A percentile compares a stretch with the other conserved stretches of the same genome.
Evolutionary conservation across 2,329 filamentous ascomycete genomes (phyloP).

Genomic region (Diaporthe capsici): DNA sequence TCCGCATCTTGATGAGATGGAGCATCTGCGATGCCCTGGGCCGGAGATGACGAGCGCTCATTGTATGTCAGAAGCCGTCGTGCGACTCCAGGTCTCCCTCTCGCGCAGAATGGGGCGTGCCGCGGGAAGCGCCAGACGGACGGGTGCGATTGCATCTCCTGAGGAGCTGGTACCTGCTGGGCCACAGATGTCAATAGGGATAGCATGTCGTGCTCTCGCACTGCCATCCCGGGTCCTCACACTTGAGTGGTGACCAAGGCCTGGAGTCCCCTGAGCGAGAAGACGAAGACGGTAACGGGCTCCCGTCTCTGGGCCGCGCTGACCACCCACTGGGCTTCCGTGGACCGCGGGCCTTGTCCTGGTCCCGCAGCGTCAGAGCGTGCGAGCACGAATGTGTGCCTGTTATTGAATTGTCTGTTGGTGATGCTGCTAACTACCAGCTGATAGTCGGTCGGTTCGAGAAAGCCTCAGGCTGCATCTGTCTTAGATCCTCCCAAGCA

Average conservation of each 20-base stretch:
- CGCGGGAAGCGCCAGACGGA: conserved; percentile 32
- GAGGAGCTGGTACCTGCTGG: not conserved
- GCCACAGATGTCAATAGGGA: conserved; percentile 1
- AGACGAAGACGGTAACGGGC: conserved; percentile 33
- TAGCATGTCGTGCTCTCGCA: conserved; percentile 8
- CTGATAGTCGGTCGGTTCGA: not conserved
- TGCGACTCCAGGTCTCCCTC: conserved; percentile 22
- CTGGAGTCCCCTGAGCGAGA: conserved; percentile 5
- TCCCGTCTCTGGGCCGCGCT: conserved; percentile 36
- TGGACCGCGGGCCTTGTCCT: conserved; percentile 42
- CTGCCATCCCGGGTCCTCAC: conserved; percentile 25
- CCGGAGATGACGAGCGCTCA: not conserved
- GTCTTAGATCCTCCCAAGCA: conserved; percentile 28
- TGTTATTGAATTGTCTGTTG: not conserved
- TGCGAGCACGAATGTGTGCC: conserved; percentile 5
- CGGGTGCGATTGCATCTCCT: conserved; percentile 1
- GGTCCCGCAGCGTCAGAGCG: conserved; percentile 12
- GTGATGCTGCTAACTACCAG: not conserved
- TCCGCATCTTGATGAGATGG: not conserved
- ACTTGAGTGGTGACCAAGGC: conserved; percentile 30
- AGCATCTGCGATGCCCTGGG: not conserved
- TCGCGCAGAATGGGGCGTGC: conserved; percentile 12
- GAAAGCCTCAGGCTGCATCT: not conserved
- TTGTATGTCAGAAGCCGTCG: conserved; percentile 2
- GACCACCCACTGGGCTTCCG: conserved; percentile 36